These are phyloP conservation scores for Saccharomycopsis sp. DNA, from an alignment of 805 yeast species.

Conservation along the genomic window DNA sequence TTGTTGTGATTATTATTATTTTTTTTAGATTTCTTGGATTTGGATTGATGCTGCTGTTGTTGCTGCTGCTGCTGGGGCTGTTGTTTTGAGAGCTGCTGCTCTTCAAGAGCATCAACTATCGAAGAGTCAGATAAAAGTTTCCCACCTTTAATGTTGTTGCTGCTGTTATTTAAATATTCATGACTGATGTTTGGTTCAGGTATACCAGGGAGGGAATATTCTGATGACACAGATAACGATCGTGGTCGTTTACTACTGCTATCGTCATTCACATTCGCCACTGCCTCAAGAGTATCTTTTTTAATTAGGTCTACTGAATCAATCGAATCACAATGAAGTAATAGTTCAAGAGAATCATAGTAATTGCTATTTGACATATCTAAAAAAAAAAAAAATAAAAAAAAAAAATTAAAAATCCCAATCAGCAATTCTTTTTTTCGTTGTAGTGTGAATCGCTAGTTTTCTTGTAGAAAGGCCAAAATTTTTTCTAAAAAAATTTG, in stretches of 20 bases:
- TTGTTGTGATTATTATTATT: neutral
- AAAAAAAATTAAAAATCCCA: no score
- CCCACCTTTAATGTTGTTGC: neutral
- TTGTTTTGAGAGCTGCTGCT: neutral
- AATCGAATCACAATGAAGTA: constrained; percentile 17
- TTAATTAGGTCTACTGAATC: constrained; percentile 16
- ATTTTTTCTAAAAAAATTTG: no score
- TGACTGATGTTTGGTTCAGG: neutral
- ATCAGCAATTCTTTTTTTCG: no score
- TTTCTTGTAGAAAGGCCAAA: no score
- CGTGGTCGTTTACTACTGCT: constrained; percentile 1
- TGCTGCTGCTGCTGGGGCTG: constrained; percentile 3
- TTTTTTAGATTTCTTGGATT: neutral
- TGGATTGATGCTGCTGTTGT: neutral
- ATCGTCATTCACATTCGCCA: neutral
- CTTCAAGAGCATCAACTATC: neutral
- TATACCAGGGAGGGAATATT: neutral
- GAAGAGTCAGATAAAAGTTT: neutral
- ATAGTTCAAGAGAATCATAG: constrained; percentile 15
- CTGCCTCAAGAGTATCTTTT: no score
- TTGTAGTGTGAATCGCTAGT: no score
- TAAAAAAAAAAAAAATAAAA: neutral
- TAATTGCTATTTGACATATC: neutral
- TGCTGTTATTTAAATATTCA: neutral
- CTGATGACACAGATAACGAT: constrained; percentile 6